Evolutionary conservation across 2,329 filamentous ascomycete genomes (phyloP).

Genomic region (Nannizziopsis barbatae): DNA sequence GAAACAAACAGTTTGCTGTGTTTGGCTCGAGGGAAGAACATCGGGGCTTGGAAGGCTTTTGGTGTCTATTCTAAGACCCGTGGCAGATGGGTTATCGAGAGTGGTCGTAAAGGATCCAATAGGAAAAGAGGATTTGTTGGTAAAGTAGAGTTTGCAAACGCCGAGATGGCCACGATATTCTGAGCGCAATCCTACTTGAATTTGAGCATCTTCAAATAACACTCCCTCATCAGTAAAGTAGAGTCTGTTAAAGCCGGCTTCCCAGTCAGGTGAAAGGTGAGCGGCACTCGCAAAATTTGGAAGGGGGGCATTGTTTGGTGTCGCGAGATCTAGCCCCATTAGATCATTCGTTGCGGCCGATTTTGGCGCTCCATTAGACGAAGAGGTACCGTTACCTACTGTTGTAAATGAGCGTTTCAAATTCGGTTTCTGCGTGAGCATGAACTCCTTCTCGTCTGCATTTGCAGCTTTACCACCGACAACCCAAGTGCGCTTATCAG

Average conservation of each 20-base stretch:
- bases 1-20: constrained; percentile 90
- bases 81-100: constrained; percentile 56
- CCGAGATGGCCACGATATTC: constrained; percentile 95
- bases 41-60: constrained; percentile 80
- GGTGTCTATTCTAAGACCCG: constrained; percentile 70
- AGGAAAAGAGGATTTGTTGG: constrained; percentile 76
- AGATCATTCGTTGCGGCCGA: constrained; percentile 53
- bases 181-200: constrained; percentile 82
- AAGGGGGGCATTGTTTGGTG: constrained; percentile 47
- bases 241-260: constrained; percentile 74
- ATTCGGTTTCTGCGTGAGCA: constrained; percentile 66
- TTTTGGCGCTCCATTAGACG: constrained; percentile 27
- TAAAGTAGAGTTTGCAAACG: constrained; percentile 90
- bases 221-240: constrained; percentile 73
- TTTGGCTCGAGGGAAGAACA: constrained; percentile 62
- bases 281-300: constrained; percentile 86
- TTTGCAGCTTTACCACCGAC: constrained; percentile 96
- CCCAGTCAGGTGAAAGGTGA: constrained; percentile 90
- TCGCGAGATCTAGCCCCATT: constrained; percentile 67
- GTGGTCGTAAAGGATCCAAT: constrained; percentile 92
- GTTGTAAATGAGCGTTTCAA: constrained; percentile 75
- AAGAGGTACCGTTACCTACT: constrained; percentile 35
- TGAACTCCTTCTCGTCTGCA: constrained; percentile 64
- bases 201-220: constrained; percentile 86
- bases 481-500: constrained; percentile 93